A percentile compares a stretch with the other conserved stretches of the same genome.
phyloP scores from a whole-genome alignment of 495 filamentous ascomycete genomes.

The Trichoderma reesei region DNA sequence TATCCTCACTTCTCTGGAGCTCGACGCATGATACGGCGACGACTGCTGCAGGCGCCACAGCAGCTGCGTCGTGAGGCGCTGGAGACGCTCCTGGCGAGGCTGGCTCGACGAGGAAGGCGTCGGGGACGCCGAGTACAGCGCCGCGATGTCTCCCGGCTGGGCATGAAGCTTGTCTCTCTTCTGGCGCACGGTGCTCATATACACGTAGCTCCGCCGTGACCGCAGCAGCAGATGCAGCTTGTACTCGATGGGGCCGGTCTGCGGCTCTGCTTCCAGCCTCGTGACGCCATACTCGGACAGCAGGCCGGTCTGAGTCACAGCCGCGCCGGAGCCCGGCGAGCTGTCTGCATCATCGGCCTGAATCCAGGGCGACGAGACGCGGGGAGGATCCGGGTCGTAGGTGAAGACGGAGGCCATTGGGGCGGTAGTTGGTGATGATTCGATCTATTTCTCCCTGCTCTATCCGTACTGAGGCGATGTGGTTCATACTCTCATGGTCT shows the following conservation, averaged over 20 bases:
- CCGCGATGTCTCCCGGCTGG: slow-evolving; percentile 34
- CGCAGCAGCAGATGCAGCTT: slow-evolving; percentile 88
- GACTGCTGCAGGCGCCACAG: slow-evolving; percentile 94
- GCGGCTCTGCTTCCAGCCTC: slow-evolving; percentile 80
- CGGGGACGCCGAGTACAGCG: not conserved
- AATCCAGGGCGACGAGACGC: slow-evolving; percentile 85
- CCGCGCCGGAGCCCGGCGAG: slow-evolving; percentile 12
- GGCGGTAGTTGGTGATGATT: not conserved
- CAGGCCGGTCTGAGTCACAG: slow-evolving; percentile 28
- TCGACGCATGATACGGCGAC: slow-evolving; percentile 74
- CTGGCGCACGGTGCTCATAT: slow-evolving; percentile 35
- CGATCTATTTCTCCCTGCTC: not conserved
- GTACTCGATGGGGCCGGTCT: slow-evolving; percentile 91
- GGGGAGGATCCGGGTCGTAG: slow-evolving; percentile 76
- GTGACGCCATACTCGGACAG: slow-evolving; percentile 63
- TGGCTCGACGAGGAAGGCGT: slow-evolving; percentile 25
- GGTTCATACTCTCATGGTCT: not conserved
- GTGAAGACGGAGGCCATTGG: slow-evolving; percentile 93
- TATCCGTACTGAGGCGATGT: not conserved
- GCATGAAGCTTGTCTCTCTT: slow-evolving; percentile 4
- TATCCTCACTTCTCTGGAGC: slow-evolving; percentile 56
- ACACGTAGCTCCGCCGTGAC: slow-evolving; percentile 61
- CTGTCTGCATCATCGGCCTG: slow-evolving; percentile 32
- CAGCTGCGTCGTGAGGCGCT: slow-evolving; percentile 88
- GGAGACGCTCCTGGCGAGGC: slow-evolving; percentile 70